Evolutionary conservation across 495 filamentous ascomycete genomes (phyloP).

Genomic region (Patellaria atrata): DNA sequence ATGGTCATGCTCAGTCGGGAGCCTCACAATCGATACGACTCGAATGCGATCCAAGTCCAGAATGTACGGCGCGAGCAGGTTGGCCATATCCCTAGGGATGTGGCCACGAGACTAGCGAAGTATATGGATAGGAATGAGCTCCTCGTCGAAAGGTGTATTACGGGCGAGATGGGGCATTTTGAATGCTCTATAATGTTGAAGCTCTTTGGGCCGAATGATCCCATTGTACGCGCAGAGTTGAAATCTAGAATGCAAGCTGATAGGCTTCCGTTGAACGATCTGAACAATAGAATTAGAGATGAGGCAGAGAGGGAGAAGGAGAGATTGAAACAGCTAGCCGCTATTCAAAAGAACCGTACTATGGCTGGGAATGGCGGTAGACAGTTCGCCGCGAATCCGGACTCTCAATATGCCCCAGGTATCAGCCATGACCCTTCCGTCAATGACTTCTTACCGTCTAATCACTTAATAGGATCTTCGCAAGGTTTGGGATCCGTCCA

Average conservation of each 20-base stretch:
- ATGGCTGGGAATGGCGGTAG: too few relatives aligned
- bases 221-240: conserved; percentile 33
- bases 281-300: conserved; percentile 31
- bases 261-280: conserved; percentile 36
- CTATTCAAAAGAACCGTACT: too few relatives aligned
- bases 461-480: conserved; percentile 4
- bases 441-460: too few relatives aligned
- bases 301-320: conserved; percentile 30
- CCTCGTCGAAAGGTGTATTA: conserved; percentile 49
- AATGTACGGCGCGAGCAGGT: conserved; percentile 71
- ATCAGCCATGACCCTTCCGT: too few relatives aligned
- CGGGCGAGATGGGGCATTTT: conserved; percentile 44
- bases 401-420: too few relatives aligned
- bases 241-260: conserved; percentile 48
- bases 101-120: conserved; percentile 56
- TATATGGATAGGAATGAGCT: conserved; percentile 49
- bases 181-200: conserved; percentile 58
- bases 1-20: conserved; percentile 54
- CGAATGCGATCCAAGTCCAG: conserved; percentile 31
- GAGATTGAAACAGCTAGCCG: conserved; percentile 10
- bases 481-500: conserved; percentile 18
- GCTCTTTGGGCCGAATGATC: conserved; percentile 51
- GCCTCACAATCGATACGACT: conserved; percentile 40
- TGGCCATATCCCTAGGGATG: conserved; percentile 55
- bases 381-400: too few relatives aligned